Base-by-base conservation (phyloP, 768 basidiomycete species). In the Psilocybe cubensis region DNA sequence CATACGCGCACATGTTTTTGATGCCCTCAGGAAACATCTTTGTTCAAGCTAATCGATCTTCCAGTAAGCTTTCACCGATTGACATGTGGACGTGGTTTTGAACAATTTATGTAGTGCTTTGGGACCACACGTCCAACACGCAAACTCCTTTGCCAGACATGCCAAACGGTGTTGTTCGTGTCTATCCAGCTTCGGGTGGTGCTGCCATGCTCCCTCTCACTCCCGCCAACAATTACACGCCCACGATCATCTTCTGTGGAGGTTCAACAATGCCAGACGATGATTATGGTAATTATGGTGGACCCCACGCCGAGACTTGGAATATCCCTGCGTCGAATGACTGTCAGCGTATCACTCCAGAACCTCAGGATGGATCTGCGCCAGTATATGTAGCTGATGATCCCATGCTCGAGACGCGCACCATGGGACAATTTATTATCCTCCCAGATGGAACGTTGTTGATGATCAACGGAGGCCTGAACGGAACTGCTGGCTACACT, bases 381-480 rank as follows among this genome's bases (percentile, higher is more conserved):
- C 78, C 85, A 0, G 71, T 63, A 0, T 92, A 91, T 67, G 73
- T 77, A 9, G 78, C 88, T 62, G 92, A 93, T 57, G 94, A 95
- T 59, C 70, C 83, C 58, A 85, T 94, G 79, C 76, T 83, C 9
- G 79, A 86, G 57, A 82, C 84, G 0, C 82, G 93, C n/a, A 91
- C 89, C 25, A 97, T 97, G 94, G 92, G 94, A 14, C 91, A 93
- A 68, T 93, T 96, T 70, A 86, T 95, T 71, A 80, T 82, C 40
- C 86, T 96, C 8, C 85, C 93, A 0, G 84, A 91, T 43, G 88
- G 86, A 7, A 88, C 83, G 29, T 53, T 94, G 18, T 77, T 93
- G 20, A 80, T 93, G 52, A 72, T 93, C 64, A 95, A 95, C 69
- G 94, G 94, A 56, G 94, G 81, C 17, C 46, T 67, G 9, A 93